phyloP scores from a whole-genome alignment of 192 early-diverging fungal genomes.

The Pecoramyces ruminantium region DNA sequence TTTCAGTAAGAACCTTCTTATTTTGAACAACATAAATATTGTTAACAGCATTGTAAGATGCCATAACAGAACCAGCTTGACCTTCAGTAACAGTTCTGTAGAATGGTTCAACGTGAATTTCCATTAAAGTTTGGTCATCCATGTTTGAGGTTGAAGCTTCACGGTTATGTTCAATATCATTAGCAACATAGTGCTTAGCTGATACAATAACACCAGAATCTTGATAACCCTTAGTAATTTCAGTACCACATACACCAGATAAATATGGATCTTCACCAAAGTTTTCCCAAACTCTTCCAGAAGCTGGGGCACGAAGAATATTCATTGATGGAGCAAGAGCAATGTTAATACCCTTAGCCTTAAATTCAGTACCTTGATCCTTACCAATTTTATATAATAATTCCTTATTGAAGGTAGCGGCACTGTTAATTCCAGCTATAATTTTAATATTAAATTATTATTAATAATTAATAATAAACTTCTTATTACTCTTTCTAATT shows the following conservation, averaged over 20 bases:
- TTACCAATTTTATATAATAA: slow-evolving; percentile 21
- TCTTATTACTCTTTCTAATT: too few species aligned
- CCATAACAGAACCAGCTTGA: slow-evolving; percentile 40
- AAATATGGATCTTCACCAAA: slow-evolving; percentile 30
- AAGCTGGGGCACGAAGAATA: slow-evolving; percentile 15
- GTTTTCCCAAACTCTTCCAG: neutral
- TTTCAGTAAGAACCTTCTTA: slow-evolving; percentile 14
- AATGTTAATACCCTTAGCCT: slow-evolving; percentile 31
- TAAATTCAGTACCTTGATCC: slow-evolving; percentile 31
- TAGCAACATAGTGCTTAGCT: slow-evolving; percentile 28
- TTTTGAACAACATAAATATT: slow-evolving; percentile 33
- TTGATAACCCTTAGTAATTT: slow-evolving; percentile 20
- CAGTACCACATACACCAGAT: slow-evolving; percentile 8
- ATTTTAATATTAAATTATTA: too few species aligned
- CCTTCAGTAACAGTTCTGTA: slow-evolving; percentile 22
- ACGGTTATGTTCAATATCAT: slow-evolving; percentile 28
- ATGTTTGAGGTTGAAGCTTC: slow-evolving; percentile 15
- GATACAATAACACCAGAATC: slow-evolving; percentile 28
- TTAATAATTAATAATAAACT: too few species aligned
- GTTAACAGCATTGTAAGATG: slow-evolving; percentile 43
- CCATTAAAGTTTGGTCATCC: slow-evolving; percentile 33
- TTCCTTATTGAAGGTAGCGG: slow-evolving; percentile 34
- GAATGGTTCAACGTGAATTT: slow-evolving; percentile 42
- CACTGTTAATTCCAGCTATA: slow-evolving; percentile 30
- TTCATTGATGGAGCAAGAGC: slow-evolving; percentile 27